Percentiles rank a stretch among this genome's conserved stretches.
These are phyloP conservation scores for Hypoxylon perforatum DNA, from an alignment of 495 filamentous ascomycete genomes.

Conservation along the genomic window DNA sequence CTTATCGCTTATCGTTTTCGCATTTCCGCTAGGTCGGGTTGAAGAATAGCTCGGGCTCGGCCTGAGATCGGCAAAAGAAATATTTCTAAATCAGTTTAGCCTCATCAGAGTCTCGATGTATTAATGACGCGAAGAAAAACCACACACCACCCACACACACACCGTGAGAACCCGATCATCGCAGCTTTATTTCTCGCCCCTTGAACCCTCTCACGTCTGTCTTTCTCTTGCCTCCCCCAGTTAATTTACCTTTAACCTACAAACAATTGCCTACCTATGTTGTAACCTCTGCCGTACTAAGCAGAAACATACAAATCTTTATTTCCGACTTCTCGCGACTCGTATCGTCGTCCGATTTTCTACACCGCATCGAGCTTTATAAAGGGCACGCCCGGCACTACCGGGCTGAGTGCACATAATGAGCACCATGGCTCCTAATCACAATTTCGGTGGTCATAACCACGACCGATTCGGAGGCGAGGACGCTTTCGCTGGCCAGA, in stretches of 20 bases:
- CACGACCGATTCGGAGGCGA: slow-evolving; percentile 43
- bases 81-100: slow-evolving; percentile 24
- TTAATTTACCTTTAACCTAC: background rate
- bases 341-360: background rate
- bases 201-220: background rate
- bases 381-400: slow-evolving; percentile 37
- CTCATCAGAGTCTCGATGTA: slow-evolving; percentile 17
- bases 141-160: slow-evolving; percentile 1
- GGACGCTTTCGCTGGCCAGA: slow-evolving; percentile 42
- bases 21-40: slow-evolving; percentile 23
- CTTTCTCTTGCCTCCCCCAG: slow-evolving; percentile 24
- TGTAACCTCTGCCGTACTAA: background rate
- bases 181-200: slow-evolving; percentile 6
- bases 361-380: slow-evolving; percentile 18
- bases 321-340: background rate
- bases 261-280: slow-evolving; percentile 3
- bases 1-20: slow-evolving; percentile 20
- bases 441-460: slow-evolving; percentile 39
- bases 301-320: background rate
- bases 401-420: slow-evolving; percentile 41
- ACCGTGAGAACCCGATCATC: slow-evolving; percentile 5
- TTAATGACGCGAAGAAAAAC: slow-evolving; percentile 37
- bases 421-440: slow-evolving; percentile 30
- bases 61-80: slow-evolving; percentile 19
- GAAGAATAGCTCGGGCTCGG: slow-evolving; percentile 31